These are phyloP conservation scores for Aspergillus campestris DNA, from an alignment of 495 filamentous ascomycete genomes.

Conservation along the genomic window DNA sequence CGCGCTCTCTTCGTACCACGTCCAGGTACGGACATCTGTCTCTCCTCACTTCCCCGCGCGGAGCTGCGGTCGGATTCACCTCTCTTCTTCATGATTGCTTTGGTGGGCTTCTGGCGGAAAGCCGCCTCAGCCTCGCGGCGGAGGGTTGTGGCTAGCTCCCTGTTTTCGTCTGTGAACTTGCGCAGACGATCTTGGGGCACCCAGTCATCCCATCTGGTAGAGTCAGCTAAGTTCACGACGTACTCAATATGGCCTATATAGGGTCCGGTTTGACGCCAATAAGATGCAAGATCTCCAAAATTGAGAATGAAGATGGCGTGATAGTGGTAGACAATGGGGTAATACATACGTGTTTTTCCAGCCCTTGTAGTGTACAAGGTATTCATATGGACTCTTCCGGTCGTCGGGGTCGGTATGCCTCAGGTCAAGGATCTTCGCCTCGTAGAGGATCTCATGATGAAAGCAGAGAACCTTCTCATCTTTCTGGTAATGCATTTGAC, in stretches of 20 bases:
- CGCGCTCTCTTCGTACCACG: constrained; percentile 61
- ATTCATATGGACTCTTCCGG: constrained; percentile 68
- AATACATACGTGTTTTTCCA: constrained; percentile 89
- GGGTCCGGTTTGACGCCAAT: background rate
- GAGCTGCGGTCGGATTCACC: constrained; percentile 70
- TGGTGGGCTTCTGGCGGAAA: constrained; percentile 30
- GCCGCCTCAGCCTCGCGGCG: constrained; percentile 36
- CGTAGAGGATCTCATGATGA: constrained; percentile 91
- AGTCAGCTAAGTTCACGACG: background rate
- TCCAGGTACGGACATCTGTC: constrained; percentile 57
- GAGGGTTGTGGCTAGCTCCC: constrained; percentile 58
- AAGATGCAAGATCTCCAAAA: background rate
- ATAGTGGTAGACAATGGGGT: background rate
- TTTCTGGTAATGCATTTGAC: constrained; percentile 59
- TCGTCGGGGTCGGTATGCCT: constrained; percentile 55
- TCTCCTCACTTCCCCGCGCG: constrained; percentile 78
- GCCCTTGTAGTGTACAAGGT: constrained; percentile 95
- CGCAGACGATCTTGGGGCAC: constrained; percentile 88
- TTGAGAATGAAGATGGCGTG: background rate
- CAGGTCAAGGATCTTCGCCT: constrained; percentile 85
- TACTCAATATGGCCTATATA: background rate
- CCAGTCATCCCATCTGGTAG: constrained; percentile 90
- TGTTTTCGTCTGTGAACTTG: constrained; percentile 91
- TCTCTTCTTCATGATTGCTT: constrained; percentile 49
- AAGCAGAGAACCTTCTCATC: constrained; percentile 96